phyloP scores from a whole-genome alignment of 2,329 filamentous ascomycete genomes.

The Fusarium napiforme region DNA sequence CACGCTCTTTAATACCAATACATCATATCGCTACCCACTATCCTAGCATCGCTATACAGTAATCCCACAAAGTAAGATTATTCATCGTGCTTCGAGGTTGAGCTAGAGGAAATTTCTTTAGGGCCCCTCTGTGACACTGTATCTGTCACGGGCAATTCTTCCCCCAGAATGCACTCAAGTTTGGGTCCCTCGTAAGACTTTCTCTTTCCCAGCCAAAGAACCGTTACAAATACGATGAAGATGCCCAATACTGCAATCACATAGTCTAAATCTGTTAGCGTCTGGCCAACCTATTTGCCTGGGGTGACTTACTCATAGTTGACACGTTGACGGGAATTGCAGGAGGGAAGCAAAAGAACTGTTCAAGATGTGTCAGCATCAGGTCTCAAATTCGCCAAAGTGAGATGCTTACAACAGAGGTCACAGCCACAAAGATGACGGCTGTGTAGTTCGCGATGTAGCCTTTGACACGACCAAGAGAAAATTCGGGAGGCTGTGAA shows the following conservation, averaged over 20 bases:
- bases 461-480: conserved; percentile 45
- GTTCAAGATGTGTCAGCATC: not conserved
- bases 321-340: conserved; percentile 33
- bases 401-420: conserved; percentile 47
- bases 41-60: not conserved
- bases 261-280: conserved; percentile 45
- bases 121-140: not conserved
- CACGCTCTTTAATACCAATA: not conserved
- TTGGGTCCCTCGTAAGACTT: conserved; percentile 35
- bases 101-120: conserved; percentile 10
- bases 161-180: conserved; percentile 34
- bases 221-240: conserved; percentile 38
- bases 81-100: conserved; percentile 19
- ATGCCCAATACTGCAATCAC: conserved; percentile 51
- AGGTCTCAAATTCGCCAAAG: not conserved
- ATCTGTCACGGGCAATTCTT: conserved; percentile 28
- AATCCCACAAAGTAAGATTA: not conserved
- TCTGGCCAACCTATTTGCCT: fast-evolving
- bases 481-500: conserved; percentile 46
- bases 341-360: conserved; percentile 42
- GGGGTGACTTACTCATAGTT: conserved; percentile 34
- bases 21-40: no score
- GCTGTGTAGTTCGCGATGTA: conserved; percentile 48
- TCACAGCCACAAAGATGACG: conserved; percentile 52
- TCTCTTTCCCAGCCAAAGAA: conserved; percentile 30